Conservation (phyloP, 2,329 filamentous ascomycete species). For the Alternaria sp. region DNA sequence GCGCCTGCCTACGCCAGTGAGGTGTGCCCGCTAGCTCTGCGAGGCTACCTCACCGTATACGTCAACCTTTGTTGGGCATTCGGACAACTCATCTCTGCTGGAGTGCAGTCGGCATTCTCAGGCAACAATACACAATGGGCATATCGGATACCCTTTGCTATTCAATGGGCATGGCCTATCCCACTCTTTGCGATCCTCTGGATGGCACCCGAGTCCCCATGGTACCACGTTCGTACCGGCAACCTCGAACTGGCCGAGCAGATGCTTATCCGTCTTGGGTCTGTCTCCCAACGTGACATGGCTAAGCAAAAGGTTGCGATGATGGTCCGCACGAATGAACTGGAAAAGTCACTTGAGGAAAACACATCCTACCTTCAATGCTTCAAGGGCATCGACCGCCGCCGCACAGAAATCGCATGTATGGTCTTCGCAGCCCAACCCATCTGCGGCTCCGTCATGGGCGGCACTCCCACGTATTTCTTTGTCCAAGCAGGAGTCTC, state of each 20-base stretch:
- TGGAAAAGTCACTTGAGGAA: slow-evolving; percentile 69
- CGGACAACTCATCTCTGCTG: slow-evolving; percentile 72
- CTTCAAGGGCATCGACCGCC: slow-evolving; percentile 69
- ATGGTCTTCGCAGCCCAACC: slow-evolving; percentile 53
- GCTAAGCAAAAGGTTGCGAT: slow-evolving; percentile 65
- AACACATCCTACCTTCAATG: slow-evolving; percentile 79
- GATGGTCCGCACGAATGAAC: slow-evolving; percentile 83
- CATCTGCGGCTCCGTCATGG: slow-evolving; percentile 28
- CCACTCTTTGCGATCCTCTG: slow-evolving; percentile 9
- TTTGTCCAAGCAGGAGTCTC: slow-evolving; percentile 52
- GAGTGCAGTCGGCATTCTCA: slow-evolving; percentile 69
- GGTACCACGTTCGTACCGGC: slow-evolving; percentile 72
- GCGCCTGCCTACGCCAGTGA: slow-evolving; percentile 56
- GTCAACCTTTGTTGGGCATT: slow-evolving; percentile 39
- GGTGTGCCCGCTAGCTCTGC: slow-evolving; percentile 71
- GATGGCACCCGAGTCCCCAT: slow-evolving; percentile 54
- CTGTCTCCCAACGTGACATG: neutral
- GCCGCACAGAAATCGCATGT: slow-evolving; percentile 75
- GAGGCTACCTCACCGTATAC: slow-evolving; percentile 62
- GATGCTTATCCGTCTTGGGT: slow-evolving; percentile 52
- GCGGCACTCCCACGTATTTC: slow-evolving; percentile 51
- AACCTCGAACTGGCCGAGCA: slow-evolving; percentile 66
- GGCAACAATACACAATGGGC: slow-evolving; percentile 65
- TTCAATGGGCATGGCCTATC: slow-evolving; percentile 74
- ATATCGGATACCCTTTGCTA: slow-evolving; percentile 67